Conservation (phyloP, 1,139 yeast species). For the Dujonia santamariae region DNA sequence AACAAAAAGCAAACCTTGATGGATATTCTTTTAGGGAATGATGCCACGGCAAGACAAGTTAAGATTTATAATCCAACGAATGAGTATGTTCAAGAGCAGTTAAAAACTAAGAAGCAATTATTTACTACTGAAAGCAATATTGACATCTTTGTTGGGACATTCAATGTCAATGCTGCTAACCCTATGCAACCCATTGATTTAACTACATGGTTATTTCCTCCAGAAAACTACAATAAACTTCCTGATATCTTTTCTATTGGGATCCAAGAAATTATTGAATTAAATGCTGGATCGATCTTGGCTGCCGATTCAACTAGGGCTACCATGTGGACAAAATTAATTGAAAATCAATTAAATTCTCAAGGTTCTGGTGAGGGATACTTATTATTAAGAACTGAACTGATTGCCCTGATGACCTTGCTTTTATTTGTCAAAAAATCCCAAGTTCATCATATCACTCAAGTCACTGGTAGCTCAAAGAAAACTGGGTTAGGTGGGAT, state of each 20-base stretch:
- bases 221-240: constrained; percentile 31
- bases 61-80: constrained; percentile 82
- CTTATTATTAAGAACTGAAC: constrained; percentile 39
- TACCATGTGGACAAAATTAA: constrained; percentile 57
- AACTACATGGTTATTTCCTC: constrained; percentile 80
- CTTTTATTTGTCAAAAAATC: constrained; percentile 36
- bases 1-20: constrained; percentile 84
- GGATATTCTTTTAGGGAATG: constrained; percentile 80
- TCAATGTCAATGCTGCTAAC: constrained; percentile 79
- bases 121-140: constrained; percentile 64
- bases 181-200: constrained; percentile 50
- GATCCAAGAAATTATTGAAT: constrained; percentile 87
- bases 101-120: constrained; percentile 46
- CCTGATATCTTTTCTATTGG: constrained; percentile 86
- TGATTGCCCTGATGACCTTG: constrained; percentile 43
- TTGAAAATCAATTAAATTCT: constrained; percentile 54
- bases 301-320: constrained; percentile 68
- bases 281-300: constrained; percentile 80
- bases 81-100: constrained; percentile 69
- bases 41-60: constrained; percentile 66
- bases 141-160: constrained; percentile 77
- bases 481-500: constrained; percentile 92
- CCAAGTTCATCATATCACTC: constrained; percentile 61
- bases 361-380: constrained; percentile 27
- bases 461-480: constrained; percentile 75